phyloP scores from a whole-genome alignment of 1,284 basidiomycete species.

The Trametes versicolor region DNA sequence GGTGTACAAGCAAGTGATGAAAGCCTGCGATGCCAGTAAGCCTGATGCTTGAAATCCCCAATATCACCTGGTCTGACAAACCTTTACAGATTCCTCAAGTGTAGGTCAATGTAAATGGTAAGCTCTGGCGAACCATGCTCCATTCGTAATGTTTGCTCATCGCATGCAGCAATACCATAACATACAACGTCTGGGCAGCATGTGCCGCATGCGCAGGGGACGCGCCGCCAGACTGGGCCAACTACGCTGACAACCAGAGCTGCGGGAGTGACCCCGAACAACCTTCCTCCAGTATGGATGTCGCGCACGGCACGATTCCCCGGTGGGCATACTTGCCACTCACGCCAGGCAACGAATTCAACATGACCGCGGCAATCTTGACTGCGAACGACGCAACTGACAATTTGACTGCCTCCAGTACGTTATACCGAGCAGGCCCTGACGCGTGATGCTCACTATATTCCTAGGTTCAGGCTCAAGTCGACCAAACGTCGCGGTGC shows the following conservation, averaged over 20 bases:
- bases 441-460: not conserved
- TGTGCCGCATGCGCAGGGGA: constrained; percentile 23
- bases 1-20: constrained; percentile 14
- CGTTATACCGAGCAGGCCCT: not conserved
- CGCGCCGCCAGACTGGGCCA: constrained; percentile 4
- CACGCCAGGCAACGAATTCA: constrained; percentile 22
- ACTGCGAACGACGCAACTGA: not conserved
- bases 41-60: not conserved
- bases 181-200: constrained; percentile 31
- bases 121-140: not conserved
- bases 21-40: constrained; percentile 26
- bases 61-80: not conserved
- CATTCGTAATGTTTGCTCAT: not conserved
- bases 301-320: constrained; percentile 16
- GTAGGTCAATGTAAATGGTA: constrained; percentile 27
- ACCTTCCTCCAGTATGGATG: constrained; percentile 14
- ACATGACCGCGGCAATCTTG: constrained; percentile 17
- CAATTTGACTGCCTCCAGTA: constrained; percentile 9
- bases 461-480: not conserved
- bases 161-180: constrained; percentile 28
- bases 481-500: constrained; percentile 17
- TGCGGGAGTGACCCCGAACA: constrained; percentile 19
- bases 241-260: constrained; percentile 13
- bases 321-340: constrained; percentile 29
- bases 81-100: constrained; percentile 2